Base-by-base conservation (phyloP, 305 asterid genomes). In the Fraxinus nigra region DNA sequence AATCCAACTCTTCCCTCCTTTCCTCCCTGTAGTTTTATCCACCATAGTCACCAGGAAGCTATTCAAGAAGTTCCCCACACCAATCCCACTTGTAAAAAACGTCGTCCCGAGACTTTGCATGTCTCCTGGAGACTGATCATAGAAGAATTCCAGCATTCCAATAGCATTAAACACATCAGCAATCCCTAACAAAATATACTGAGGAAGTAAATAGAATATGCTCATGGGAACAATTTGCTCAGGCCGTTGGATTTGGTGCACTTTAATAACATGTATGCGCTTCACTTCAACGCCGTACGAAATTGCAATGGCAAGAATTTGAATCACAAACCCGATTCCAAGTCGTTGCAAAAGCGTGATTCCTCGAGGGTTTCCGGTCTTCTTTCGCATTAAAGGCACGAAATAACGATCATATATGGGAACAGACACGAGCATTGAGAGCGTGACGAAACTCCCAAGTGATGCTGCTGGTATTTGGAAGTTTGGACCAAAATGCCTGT, bases 21-120 rank as follows among this genome's bases (percentile, higher is more conserved):
- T 67, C 26, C 86, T 85, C 79, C 94, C 94, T 0, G 97, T 90
- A 13, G 89, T 74, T 78, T 88, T 82, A 78, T 94, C 95, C 72
- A 92, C 97, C 88, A 92, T 69, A 0, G 97, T 94, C 85, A 94
- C 93, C 4, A 94, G 85, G 22, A 93, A 88, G 80, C 98, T 91
- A 24, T 93, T 93, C 85, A 92, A 88, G 86, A 93, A 93, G 54
- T 92, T 94, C 84, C 98, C 98, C 0, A 92, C 87, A 0, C 97
- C 98, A 16, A 94, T 94, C 65, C 97, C 98, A 34, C 97, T 94
- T 0, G 97, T 92, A 82, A 93, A 94, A 77, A 91, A 94, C 1
- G 97, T 92, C 5, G 97, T 93, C 69, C 98, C 95, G 0, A 94
- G 84, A 85, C 98, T 94, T 81, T 91, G 97, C 96, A 93, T 91